Evolutionary conservation across 805 yeast species (phyloP).

Genomic region (Debaryomyces tyrocola): DNA sequence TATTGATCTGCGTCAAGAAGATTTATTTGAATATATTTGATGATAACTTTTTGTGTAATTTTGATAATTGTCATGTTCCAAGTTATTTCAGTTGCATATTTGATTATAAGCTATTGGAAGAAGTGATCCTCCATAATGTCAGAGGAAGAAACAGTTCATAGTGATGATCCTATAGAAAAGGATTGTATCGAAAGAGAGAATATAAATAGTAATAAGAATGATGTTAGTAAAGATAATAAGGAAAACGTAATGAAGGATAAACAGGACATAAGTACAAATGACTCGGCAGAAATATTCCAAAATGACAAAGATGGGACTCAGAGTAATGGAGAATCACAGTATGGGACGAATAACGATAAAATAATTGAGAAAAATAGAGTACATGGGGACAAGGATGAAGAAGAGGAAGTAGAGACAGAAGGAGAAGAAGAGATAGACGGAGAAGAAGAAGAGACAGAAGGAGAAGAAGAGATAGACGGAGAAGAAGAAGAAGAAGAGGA

Average conservation of each 20-base stretch:
- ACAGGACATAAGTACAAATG: too few species aligned
- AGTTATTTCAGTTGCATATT: too few species aligned
- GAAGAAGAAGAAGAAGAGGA: constrained; percentile 6
- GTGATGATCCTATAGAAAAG: too few species aligned
- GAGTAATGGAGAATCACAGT: too few species aligned
- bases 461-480: background rate
- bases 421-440: background rate
- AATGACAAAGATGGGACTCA: background rate
- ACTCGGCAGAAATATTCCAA: background rate
- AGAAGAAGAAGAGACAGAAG: background rate
- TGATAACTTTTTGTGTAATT: background rate
- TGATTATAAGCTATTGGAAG: too few species aligned
- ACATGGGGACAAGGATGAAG: background rate
- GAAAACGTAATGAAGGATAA: constrained; percentile 1
- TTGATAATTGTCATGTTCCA: background rate
- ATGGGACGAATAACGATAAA: too few species aligned
- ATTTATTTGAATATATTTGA: background rate
- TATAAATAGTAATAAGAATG: background rate
- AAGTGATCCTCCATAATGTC: too few species aligned
- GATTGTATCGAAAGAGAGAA: background rate
- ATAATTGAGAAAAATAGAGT: too few species aligned
- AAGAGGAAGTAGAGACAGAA: too few species aligned
- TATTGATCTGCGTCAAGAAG: background rate
- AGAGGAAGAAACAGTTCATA: too few species aligned
- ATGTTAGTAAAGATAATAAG: background rate